Evolutionary conservation across 306 rosid genomes (phyloP).

Genomic region (Oemleria cerasiformis): DNA sequence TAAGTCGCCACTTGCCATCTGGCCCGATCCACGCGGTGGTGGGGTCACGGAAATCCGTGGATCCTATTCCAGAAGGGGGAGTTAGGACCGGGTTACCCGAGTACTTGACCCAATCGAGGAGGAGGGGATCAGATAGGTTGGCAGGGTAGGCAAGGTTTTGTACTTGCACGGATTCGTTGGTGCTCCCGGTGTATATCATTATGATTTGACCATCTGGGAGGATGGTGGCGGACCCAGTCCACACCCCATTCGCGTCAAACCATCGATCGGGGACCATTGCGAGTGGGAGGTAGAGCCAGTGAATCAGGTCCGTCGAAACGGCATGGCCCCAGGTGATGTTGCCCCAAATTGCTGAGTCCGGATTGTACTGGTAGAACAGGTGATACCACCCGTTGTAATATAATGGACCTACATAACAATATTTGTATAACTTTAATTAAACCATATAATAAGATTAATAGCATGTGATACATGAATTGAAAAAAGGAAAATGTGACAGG

Average conservation of each 20-base stretch:
- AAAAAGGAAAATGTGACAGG: neutral
- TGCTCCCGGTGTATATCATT: conserved; percentile 64
- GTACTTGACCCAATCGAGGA: conserved; percentile 69
- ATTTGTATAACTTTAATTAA: neutral
- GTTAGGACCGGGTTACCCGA: conserved; percentile 53
- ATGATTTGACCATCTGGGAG: conserved; percentile 69
- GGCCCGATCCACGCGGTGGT: conserved; percentile 68
- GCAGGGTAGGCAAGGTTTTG: conserved; percentile 75
- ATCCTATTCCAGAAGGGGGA: conserved; percentile 51
- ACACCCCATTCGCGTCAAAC: conserved; percentile 66
- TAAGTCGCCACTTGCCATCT: conserved; percentile 56
- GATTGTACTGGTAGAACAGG: conserved; percentile 83
- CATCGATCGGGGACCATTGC: conserved; percentile 60
- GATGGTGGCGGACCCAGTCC: conserved; percentile 81
- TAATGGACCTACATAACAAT: conserved; percentile 53
- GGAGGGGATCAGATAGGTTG: conserved; percentile 77
- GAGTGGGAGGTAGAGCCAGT: conserved; percentile 73
- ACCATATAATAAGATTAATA: neutral
- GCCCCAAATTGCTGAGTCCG: conserved; percentile 80
- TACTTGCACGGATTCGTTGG: conserved; percentile 52
- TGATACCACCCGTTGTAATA: conserved; percentile 78
- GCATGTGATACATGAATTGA: neutral
- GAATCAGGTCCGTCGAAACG: conserved; percentile 67
- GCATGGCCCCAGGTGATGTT: conserved; percentile 94
- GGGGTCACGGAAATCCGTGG: conserved; percentile 67